phyloP scores from a whole-genome alignment of 192 early-diverging fungal species.

The Martensiomyces pterosporus region DNA sequence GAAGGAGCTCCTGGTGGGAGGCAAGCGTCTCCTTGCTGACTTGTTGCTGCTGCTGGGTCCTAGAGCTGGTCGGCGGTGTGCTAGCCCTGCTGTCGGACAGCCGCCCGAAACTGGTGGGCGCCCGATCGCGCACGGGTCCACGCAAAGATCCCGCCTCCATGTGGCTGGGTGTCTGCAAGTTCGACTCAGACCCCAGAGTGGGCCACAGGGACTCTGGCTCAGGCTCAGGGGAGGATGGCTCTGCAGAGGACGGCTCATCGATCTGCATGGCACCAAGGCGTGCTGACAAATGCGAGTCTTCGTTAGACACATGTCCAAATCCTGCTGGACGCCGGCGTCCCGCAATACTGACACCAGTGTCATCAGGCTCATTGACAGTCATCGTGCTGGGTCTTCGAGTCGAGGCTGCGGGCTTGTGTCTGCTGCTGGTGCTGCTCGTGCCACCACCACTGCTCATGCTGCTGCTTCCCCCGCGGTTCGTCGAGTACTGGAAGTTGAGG shows the following conservation, averaged over 20 bases:
- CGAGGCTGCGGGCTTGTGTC: no score
- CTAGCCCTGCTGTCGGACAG: no score
- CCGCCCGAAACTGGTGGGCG: conserved; percentile 23
- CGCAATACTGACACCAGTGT: conserved; percentile 35
- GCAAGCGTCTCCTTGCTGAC: conserved; percentile 17
- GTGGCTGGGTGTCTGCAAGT: neutral
- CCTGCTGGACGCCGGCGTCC: conserved; percentile 37
- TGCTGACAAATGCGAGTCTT: neutral
- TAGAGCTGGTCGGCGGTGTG: no score
- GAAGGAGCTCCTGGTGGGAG: conserved; percentile 36
- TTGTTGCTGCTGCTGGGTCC: neutral
- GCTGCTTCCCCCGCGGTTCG: conserved; percentile 4
- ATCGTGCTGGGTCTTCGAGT: conserved; percentile 30
- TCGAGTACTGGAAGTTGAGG: conserved; percentile 26
- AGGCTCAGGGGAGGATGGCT: conserved; percentile 9
- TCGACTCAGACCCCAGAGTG: conserved; percentile 24
- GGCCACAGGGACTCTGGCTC: conserved; percentile 30
- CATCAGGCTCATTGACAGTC: conserved; percentile 39
- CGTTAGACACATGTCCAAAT: conserved; percentile 28
- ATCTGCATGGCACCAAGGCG: neutral
- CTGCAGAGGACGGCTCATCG: neutral
- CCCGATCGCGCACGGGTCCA: conserved; percentile 4
- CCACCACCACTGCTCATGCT: neutral
- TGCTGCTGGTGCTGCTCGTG: conserved; percentile 6
- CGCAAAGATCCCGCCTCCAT: neutral